phyloP scores from a whole-genome alignment of 768 basidiomycete genomes.

The Hygrophorus russula region DNA sequence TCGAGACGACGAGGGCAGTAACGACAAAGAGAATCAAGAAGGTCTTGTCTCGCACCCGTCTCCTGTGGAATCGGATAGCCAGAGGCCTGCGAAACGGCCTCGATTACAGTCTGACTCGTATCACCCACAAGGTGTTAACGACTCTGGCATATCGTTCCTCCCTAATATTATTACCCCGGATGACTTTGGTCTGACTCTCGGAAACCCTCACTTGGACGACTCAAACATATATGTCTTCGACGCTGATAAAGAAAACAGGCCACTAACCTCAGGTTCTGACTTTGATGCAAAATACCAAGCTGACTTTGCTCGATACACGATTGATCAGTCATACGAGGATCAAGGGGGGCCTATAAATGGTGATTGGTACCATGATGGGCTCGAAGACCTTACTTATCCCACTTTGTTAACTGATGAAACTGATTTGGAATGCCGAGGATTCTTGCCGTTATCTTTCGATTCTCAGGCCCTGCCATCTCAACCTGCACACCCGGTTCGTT shows the following conservation, averaged over 20 bases:
- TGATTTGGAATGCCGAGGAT: constrained; percentile 8
- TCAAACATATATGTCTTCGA: neutral
- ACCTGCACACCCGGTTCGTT: constrained; percentile 1
- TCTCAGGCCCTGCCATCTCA: constrained; percentile 2
- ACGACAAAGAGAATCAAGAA: constrained; percentile 5
- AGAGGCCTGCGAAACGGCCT: neutral
- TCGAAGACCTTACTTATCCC: too few relatives aligned
- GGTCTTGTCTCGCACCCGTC: too few relatives aligned
- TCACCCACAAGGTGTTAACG: neutral
- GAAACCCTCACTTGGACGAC: neutral
- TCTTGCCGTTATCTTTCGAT: constrained; percentile 12
- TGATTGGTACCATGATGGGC: constrained; percentile 3
- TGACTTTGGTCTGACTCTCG: neutral
- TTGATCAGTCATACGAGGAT: neutral
- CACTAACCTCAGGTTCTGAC: too few relatives aligned
- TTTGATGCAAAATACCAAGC: too few relatives aligned
- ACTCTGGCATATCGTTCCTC: neutral
- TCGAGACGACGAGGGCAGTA: neutral
- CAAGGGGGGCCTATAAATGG: neutral
- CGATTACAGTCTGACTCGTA: neutral
- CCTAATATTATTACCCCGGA: neutral
- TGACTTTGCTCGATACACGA: too few relatives aligned
- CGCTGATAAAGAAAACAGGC: too few relatives aligned
- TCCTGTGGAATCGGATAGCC: neutral
- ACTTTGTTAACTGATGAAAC: constrained; percentile 7